phyloP scores from a whole-genome alignment of 108 stramenopile species.

The Cyclostephanos invisitatus region DNA sequence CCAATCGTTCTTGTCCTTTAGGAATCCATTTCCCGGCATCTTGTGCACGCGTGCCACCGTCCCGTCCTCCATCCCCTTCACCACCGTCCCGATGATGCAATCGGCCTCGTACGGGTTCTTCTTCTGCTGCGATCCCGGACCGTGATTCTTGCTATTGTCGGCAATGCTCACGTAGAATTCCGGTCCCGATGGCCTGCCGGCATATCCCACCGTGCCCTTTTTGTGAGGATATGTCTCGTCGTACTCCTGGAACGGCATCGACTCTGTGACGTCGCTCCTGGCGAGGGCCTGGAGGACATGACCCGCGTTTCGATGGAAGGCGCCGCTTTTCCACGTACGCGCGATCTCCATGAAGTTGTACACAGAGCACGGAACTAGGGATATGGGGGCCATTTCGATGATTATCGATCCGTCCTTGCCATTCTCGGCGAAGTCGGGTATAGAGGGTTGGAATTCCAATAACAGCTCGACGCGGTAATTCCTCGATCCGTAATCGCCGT shows the following conservation, averaged over 20 bases:
- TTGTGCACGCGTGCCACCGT: constrained; percentile 61
- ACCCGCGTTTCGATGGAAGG: constrained; percentile 80
- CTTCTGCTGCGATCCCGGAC: constrained; percentile 81
- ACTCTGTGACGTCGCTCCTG: constrained; percentile 29
- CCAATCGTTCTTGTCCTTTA: constrained; percentile 53
- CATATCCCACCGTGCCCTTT: constrained; percentile 84
- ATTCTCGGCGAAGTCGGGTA: constrained; percentile 55
- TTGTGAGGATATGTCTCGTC: constrained; percentile 71
- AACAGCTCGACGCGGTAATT: constrained; percentile 65
- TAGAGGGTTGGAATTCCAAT: constrained; percentile 75
- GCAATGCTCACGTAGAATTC: constrained; percentile 76
- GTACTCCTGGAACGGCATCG: constrained; percentile 90
- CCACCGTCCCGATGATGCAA: constrained; percentile 80
- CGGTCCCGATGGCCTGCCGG: constrained; percentile 84
- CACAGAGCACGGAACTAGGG: constrained; percentile 68
- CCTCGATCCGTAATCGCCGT: constrained; percentile 34
- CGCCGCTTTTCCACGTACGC: constrained; percentile 66
- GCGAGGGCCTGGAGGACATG: constrained; percentile 82
- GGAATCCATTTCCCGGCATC: constrained; percentile 57
- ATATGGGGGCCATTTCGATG: constrained; percentile 72
- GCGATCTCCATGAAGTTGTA: constrained; percentile 85
- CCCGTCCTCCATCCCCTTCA: constrained; percentile 68
- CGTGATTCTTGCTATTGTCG: constrained; percentile 82
- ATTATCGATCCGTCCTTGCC: constrained; percentile 53
- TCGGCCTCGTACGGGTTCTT: constrained; percentile 91